Percentiles rank a stretch among this genome's conserved stretches.
phyloP scores from a whole-genome alignment of 106 monocot genomes.

The Acanthochlamys bracteata region DNA sequence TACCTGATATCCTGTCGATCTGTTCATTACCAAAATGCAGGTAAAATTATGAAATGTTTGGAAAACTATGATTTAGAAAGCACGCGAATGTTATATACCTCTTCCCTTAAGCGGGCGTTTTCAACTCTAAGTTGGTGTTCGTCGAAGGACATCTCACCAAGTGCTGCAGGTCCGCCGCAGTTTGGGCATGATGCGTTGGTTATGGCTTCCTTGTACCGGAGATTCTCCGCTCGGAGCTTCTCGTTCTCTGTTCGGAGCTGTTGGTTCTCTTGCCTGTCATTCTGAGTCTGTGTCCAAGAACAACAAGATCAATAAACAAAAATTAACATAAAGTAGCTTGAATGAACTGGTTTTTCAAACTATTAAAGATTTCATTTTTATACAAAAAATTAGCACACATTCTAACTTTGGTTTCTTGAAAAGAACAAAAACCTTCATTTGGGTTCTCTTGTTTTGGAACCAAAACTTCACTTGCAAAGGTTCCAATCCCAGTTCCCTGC shows the following conservation, averaged over 20 bases:
- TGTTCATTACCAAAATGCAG: slow-evolving; percentile 3
- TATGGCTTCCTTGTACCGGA: slow-evolving; percentile 81
- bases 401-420: not conserved
- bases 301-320: not conserved
- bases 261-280: slow-evolving; percentile 82
- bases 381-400: too few relatives aligned
- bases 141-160: slow-evolving; percentile 97
- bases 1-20: slow-evolving; percentile 83
- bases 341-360: not conserved
- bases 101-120: slow-evolving; percentile 77
- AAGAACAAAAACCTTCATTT: slow-evolving; percentile 69
- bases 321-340: not conserved
- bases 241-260: slow-evolving; percentile 81
- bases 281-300: slow-evolving; percentile 52
- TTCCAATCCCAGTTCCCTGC: slow-evolving; percentile 75
- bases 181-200: slow-evolving; percentile 80
- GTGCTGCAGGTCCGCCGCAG: slow-evolving; percentile 81
- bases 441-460: slow-evolving; percentile 99
- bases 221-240: slow-evolving; percentile 78
- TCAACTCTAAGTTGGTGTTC: slow-evolving; percentile 85
- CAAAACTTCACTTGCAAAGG: slow-evolving; percentile 96
- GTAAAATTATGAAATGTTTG: not conserved
- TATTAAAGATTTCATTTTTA: not conserved
- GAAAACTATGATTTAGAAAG: too few relatives aligned
- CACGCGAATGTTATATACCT: too few relatives aligned